Evolutionary conservation across 495 filamentous ascomycete genomes (phyloP), one percentile per base, ranked within the genome.

Genomic region (Penicillium odoratum): DNA sequence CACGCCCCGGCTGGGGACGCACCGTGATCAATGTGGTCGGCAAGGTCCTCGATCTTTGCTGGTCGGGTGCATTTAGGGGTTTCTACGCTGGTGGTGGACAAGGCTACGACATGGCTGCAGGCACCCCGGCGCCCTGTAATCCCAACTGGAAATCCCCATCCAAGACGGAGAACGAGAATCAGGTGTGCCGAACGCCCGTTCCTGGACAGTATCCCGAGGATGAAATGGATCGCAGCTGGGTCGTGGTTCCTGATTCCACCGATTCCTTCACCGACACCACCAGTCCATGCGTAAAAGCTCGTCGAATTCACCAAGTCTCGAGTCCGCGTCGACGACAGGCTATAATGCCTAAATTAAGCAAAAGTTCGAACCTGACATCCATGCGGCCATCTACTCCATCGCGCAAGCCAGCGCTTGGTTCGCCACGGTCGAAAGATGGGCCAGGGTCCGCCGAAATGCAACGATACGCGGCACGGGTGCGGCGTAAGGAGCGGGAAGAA

Each of bases 61-160:
- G 79, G 65, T 77, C 78, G 1, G 82, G 84, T 9, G 82, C 88
- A 0, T 93, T 97, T 67, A 76, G 79, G 48, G 92, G 92, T 0
- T 97, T 97, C 72, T 87, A 93, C 55, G 89, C 91, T 13, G 92
- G 91, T 26, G 91, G 88, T 16, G 92, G 92, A 5, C 78, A 74
- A 38, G 88, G 85, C 13, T 96, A 91, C 63, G 74, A 81, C 8
- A 67, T 81, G 66, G 53, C 63, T 18, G 50, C 69, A 4, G 53
- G 62, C 5, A 42, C 57, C 7, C 48, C 61, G 51, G 18, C 51
- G 33, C 49, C 52, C 3, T 56, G 61, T 28, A 60, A 51, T 56
- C 26, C 67, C 56, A 68, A 66, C 51, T 73, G 70, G 71, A 59
- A 72, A 40, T 40, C 38, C 38, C 38, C 51, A 11, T 40, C 46